A percentile compares a stretch with the other conserved stretches of the same genome.
phyloP scores from a whole-genome alignment of 176 grass and related monocot genomes.

The Cenchrus purpureus region DNA sequence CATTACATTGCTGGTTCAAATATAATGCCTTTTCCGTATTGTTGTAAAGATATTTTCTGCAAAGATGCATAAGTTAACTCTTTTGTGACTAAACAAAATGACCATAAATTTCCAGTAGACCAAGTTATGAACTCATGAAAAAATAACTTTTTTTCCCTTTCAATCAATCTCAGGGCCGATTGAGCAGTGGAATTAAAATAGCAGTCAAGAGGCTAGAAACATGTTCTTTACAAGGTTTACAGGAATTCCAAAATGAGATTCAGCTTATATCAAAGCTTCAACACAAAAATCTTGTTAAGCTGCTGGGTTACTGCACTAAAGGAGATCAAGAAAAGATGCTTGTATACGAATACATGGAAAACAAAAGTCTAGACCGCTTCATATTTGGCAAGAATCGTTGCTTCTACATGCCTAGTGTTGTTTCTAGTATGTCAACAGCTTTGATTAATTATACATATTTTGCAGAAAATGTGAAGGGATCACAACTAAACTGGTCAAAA shows the following conservation, averaged over 20 bases:
- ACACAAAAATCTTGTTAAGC: conserved; percentile 59
- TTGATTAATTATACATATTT: conserved; percentile 21
- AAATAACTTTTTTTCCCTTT: not conserved
- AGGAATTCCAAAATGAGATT: conserved; percentile 63
- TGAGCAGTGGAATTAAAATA: conserved; percentile 55
- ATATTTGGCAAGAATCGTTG: conserved; percentile 52
- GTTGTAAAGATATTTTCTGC: not conserved
- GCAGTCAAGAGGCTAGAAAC: conserved; percentile 62
- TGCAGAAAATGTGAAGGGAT: conserved; percentile 46
- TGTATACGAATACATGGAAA: conserved; percentile 76
- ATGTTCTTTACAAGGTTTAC: conserved; percentile 63
- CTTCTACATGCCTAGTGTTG: conserved; percentile 1
- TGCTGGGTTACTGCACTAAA: conserved; percentile 52
- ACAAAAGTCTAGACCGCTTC: conserved; percentile 73
- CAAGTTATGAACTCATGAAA: not conserved
- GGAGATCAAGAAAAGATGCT: conserved; percentile 58
- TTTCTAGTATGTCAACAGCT: not conserved
- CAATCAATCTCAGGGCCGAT: conserved; percentile 44
- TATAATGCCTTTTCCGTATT: not conserved
- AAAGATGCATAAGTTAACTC: not conserved
- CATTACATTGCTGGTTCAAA: not conserved
- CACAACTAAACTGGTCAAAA: conserved; percentile 48
- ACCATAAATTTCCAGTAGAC: not conserved
- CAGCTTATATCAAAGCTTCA: conserved; percentile 59
- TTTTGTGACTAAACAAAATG: not conserved